Percentiles rank a stretch among this genome's conserved stretches.
These are phyloP conservation scores for Pelargonium fulgidum DNA, from an alignment of 441 rosid species.

Conservation along the genomic window DNA sequence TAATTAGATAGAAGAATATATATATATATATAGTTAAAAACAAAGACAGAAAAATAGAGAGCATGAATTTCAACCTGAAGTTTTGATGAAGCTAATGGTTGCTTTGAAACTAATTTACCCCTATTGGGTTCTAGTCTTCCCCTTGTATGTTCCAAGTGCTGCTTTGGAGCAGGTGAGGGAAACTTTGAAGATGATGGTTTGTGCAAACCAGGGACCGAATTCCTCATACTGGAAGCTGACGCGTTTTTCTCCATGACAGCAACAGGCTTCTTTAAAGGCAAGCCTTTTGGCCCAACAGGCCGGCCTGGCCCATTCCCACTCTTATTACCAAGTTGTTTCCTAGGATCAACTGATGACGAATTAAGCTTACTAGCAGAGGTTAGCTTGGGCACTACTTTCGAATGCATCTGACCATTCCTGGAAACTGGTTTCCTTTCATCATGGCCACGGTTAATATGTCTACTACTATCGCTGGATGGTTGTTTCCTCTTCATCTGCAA, in stretches of 20 bases:
- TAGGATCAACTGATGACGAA: conserved; percentile 9
- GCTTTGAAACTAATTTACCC: conserved; percentile 36
- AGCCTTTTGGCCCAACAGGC: conserved; percentile 40
- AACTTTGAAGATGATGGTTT: conserved; percentile 44
- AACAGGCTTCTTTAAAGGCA: conserved; percentile 32
- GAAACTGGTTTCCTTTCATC: conserved; percentile 39
- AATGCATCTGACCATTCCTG: conserved; percentile 36
- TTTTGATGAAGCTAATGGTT: conserved; percentile 35
- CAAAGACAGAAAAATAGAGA: background rate
- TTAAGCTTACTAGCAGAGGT: conserved; percentile 32
- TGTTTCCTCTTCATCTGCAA: conserved; percentile 45
- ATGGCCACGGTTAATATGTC: conserved; percentile 28
- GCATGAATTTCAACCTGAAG: conserved; percentile 38
- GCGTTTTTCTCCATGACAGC: conserved; percentile 36
- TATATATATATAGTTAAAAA: background rate
- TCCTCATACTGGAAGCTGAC: conserved; percentile 33
- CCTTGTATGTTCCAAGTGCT: conserved; percentile 43
- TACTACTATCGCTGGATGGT: conserved; percentile 35
- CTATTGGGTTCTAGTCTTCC: conserved; percentile 34
- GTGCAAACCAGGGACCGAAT: conserved; percentile 27
- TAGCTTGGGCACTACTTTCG: conserved; percentile 40
- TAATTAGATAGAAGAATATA: background rate
- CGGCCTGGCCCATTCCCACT: conserved; percentile 60
- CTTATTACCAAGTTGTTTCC: conserved; percentile 47
- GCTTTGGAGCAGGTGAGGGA: conserved; percentile 41